Base-by-base conservation (phyloP, 2,329 filamentous ascomycete species). In the Emmonsiellopsis sp. region DNA sequence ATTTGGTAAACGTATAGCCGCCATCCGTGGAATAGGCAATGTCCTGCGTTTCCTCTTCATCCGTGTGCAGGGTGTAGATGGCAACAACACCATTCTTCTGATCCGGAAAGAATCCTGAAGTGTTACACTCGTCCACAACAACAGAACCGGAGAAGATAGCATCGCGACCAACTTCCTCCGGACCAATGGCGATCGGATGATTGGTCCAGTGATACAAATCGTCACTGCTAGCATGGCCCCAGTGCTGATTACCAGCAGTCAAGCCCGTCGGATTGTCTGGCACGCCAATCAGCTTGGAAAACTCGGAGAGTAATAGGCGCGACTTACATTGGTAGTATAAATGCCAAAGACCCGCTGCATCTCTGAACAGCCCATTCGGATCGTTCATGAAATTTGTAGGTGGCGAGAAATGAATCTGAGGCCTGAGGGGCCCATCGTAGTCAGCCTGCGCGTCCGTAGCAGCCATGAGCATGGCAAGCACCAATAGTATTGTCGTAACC, bases 121-220 rank as follows among this genome's bases (percentile, higher is more conserved):
- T 84, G 62, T 86, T 85, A 63, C 85, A 79, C 6, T 64, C 64
- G 60, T 86, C 83, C 13, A 83, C 66, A 1, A 85, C 81, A 7
- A 72, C 74, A 20, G 78, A 82, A 26, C 81, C 79, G 0, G 77
- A 79, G 57, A 76, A 81, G 35, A 80, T 74, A 37, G 64, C 72
- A 3, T 69, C 64, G 3, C 9, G 9, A 0, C 63, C 66, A 13
- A 73, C 61, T 15, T 73, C 67, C 0, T 72, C 71, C 0, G 77
- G 76, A 37, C 70, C 77, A 9, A 86, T 68, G 9, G 82, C 82
- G 57, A 85, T 82, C 5, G 78, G 77, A 61, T 85, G 82, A 56
- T 85, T 84, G 1, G 70, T 71, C 83, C 82, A 86, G 55, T 79
- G 77, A 63, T 83, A 85, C 1, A 86, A 68, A 59, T 86, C 82